Percentiles rank a stretch among this genome's conserved stretches.
These are phyloP conservation scores for Trichothecium roseum DNA, from an alignment of 2,329 filamentous ascomycete species.

Conservation along the genomic window DNA sequence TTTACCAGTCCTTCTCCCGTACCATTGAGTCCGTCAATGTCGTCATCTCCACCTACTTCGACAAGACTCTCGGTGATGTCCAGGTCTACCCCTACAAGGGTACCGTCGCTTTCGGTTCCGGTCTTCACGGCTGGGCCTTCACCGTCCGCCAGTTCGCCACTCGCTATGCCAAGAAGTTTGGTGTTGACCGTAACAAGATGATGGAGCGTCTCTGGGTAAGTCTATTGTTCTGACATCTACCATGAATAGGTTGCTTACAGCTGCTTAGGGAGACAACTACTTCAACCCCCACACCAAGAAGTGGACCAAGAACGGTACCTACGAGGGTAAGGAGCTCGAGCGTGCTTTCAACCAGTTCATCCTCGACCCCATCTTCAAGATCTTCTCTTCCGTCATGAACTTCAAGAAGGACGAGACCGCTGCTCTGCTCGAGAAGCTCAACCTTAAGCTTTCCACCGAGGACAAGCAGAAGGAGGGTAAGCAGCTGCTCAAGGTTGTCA, in stretches of 20 bases:
- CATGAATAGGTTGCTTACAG: constrained; percentile 9
- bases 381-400: constrained; percentile 95
- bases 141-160: constrained; percentile 95
- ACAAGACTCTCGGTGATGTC: constrained; percentile 93
- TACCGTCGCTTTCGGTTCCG: constrained; percentile 97
- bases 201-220: constrained; percentile 98
- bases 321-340: constrained; percentile 84
- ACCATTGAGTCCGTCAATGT: constrained; percentile 99
- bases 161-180: constrained; percentile 99
- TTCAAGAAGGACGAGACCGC: constrained; percentile 91
- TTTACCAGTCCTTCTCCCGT: constrained; percentile 99
- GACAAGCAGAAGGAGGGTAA: constrained; percentile 96
- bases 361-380: constrained; percentile 98
- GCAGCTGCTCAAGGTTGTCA: constrained; percentile 92
- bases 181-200: constrained; percentile 99
- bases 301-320: constrained; percentile 81
- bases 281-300: constrained; percentile 99
- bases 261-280: constrained; percentile 80
- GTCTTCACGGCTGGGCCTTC: constrained; percentile 99
- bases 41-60: constrained; percentile 97
- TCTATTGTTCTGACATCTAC: not conserved
- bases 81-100: constrained; percentile 98
- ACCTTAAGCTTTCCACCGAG: constrained; percentile 78
- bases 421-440: constrained; percentile 81
- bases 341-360: constrained; percentile 99